phyloP scores from a whole-genome alignment of 2,329 filamentous ascomycete species.

The Colletotrichum tropicicola region DNA sequence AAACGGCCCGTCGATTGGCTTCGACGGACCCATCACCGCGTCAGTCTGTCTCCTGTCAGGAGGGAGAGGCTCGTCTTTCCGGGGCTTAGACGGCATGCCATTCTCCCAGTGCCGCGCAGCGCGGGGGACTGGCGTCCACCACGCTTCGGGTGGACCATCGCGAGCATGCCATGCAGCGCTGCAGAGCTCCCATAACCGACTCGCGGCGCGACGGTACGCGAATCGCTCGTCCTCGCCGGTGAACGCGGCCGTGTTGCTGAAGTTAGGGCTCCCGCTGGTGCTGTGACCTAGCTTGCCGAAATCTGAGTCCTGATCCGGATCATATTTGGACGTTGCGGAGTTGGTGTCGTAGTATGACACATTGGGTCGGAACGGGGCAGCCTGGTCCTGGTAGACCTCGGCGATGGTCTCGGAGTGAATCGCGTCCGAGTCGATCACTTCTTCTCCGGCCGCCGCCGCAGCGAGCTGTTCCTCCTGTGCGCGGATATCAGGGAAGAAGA shows the following conservation, averaged over 20 bases:
- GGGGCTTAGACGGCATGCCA: conserved; percentile 18
- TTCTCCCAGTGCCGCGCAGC: conserved; percentile 75
- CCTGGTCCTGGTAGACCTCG: conserved; percentile 82
- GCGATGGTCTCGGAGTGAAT: conserved; percentile 55
- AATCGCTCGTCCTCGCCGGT: conserved; percentile 86
- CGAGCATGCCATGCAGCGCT: conserved; percentile 76
- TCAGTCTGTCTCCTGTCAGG: conserved; percentile 1
- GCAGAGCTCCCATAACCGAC: conserved; percentile 85
- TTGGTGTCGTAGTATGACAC: conserved; percentile 70
- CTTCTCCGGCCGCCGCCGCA: not conserved
- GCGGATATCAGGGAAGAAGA: conserved; percentile 77
- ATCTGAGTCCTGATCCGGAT: conserved; percentile 66
- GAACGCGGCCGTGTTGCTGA: conserved; percentile 72
- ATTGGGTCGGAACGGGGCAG: conserved; percentile 82
- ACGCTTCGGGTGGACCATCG: conserved; percentile 48
- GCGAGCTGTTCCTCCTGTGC: not conserved
- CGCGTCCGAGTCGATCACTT: conserved; percentile 42
- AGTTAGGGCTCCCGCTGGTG: conserved; percentile 60
- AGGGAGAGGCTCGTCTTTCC: conserved; percentile 1
- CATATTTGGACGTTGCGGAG: conserved; percentile 55
- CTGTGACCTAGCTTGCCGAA: conserved; percentile 50
- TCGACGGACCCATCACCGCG: conserved; percentile 28
- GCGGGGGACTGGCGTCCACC: conserved; percentile 72
- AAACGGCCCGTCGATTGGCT: conserved; percentile 46
- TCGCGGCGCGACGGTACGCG: conserved; percentile 80